phyloP scores from a whole-genome alignment of 106 monocot genomes.

The Vanilla planifolia region DNA sequence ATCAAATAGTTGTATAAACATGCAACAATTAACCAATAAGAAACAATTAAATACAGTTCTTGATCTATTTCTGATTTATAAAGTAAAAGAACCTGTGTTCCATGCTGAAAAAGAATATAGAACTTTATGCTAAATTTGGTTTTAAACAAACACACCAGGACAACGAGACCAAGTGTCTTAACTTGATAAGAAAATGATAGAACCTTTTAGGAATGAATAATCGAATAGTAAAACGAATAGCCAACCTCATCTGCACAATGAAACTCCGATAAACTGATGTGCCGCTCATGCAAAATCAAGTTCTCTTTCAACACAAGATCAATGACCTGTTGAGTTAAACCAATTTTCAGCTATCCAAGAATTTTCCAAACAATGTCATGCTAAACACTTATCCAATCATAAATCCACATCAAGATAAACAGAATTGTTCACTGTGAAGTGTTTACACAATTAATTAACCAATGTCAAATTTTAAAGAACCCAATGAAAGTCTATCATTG shows the following conservation, averaged over 20 bases:
- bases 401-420: not conserved
- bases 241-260: constrained; percentile 94
- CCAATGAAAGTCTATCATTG: not conserved
- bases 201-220: not conserved
- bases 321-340: constrained; percentile 56
- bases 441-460: not conserved
- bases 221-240: not conserved
- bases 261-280: constrained; percentile 95
- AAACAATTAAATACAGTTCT: not conserved
- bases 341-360: constrained; percentile 1
- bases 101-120: not conserved
- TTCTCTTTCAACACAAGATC: constrained; percentile 85
- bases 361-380: not conserved
- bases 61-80: too few relatives aligned
- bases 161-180: not conserved
- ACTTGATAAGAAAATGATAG: not conserved
- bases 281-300: constrained; percentile 62
- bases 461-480: not conserved
- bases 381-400: not conserved
- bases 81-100: not conserved
- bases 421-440: too few relatives aligned
- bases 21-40: not conserved
- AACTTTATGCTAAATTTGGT: not conserved
- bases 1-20: too few relatives aligned
- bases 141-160: not conserved